Percentiles rank a stretch among this genome's conserved stretches.
phyloP scores from a whole-genome alignment of 2,329 filamentous ascomycete species.

The Trichoderma afroharzianum region DNA sequence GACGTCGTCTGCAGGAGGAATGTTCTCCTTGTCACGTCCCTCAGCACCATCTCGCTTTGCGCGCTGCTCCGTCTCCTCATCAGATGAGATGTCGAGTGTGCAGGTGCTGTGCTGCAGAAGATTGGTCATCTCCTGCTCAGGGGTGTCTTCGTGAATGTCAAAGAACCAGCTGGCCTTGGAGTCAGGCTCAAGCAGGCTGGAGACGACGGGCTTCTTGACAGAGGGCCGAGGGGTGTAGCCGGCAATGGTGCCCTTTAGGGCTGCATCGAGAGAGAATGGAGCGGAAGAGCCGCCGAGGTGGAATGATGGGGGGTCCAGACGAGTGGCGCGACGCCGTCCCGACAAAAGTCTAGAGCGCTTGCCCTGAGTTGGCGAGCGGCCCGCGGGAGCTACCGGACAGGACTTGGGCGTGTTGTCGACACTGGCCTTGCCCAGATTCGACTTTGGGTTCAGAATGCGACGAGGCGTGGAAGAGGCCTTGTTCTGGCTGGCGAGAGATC shows the following conservation, averaged over 20 bases:
- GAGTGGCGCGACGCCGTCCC: conserved; percentile 62
- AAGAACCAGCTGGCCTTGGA: conserved; percentile 77
- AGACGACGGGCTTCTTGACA: conserved; percentile 23
- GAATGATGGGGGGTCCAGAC: conserved; percentile 68
- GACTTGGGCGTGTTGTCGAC: conserved; percentile 41
- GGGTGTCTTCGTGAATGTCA: conserved; percentile 88
- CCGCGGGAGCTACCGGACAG: conserved; percentile 65
- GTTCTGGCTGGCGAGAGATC: conserved; percentile 31
- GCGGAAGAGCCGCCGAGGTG: conserved; percentile 43
- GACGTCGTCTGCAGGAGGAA: conserved; percentile 68
- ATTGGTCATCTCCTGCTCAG: conserved; percentile 87
- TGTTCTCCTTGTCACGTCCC: conserved; percentile 84
- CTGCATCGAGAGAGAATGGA: conserved; percentile 82
- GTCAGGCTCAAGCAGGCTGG: conserved; percentile 41
- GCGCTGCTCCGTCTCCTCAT: conserved; percentile 68
- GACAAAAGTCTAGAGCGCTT: conserved; percentile 68
- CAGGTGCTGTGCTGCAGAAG: conserved; percentile 87
- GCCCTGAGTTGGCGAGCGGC: conserved; percentile 70
- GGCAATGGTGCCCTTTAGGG: conserved; percentile 71
- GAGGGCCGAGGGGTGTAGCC: conserved; percentile 50
- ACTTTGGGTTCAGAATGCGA: conserved; percentile 50
- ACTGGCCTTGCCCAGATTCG: conserved; percentile 47
- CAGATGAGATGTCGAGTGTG: conserved; percentile 82
- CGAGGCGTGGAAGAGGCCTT: conserved; percentile 35
- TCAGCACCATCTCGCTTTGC: conserved; percentile 49